phyloP scores from a whole-genome alignment of 805 yeast genomes.

The Yamadazyma nakazawae region DNA sequence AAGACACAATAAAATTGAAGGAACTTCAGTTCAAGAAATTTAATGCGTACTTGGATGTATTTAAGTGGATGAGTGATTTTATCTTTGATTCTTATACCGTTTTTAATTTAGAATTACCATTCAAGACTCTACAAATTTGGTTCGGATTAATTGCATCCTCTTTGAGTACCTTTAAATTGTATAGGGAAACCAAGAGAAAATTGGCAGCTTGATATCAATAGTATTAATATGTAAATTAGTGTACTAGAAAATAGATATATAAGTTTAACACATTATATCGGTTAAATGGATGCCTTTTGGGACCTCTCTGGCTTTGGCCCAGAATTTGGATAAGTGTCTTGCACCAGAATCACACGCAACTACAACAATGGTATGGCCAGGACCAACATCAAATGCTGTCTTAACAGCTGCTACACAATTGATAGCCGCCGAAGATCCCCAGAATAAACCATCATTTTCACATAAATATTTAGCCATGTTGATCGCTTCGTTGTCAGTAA shows the following conservation, averaged over 20 bases:
- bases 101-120: slow-evolving; percentile 32
- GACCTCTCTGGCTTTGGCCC: slow-evolving; percentile 63
- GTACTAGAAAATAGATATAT: not conserved
- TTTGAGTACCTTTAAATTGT: slow-evolving; percentile 36
- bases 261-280: not conserved
- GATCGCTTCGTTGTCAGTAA: slow-evolving; percentile 75
- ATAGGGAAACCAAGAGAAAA: slow-evolving; percentile 30
- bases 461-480: slow-evolving; percentile 85
- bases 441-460: slow-evolving; percentile 81
- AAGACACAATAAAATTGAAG: slow-evolving; percentile 21
- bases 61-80: slow-evolving; percentile 37
- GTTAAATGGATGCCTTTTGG: slow-evolving; percentile 16
- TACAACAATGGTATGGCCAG: slow-evolving; percentile 72
- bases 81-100: slow-evolving; percentile 42
- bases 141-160: slow-evolving; percentile 42
- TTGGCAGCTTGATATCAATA: not conserved
- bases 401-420: slow-evolving; percentile 87
- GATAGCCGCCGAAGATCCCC: slow-evolving; percentile 92
- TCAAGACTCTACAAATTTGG: slow-evolving; percentile 43
- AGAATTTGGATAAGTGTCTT: slow-evolving; percentile 87
- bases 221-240: not conserved
- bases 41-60: slow-evolving; percentile 38
- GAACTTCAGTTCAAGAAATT: slow-evolving; percentile 36
- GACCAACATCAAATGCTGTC: slow-evolving; percentile 40
- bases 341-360: slow-evolving; percentile 91